Conservation (phyloP, 805 yeast genomes). For the Schwanniomyces occidentalis region DNA sequence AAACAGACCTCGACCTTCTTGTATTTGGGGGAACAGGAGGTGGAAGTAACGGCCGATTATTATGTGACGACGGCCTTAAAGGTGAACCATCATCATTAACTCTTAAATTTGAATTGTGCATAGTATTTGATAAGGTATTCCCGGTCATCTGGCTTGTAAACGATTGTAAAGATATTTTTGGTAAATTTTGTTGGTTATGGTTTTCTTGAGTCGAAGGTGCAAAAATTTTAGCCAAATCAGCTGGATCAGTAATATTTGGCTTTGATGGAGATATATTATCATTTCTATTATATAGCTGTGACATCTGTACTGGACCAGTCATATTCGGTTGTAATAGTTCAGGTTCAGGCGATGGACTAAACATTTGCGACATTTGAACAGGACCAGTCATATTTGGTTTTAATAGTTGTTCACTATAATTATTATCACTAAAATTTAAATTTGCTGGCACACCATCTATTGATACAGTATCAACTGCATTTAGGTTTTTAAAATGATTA, state of each 20-base stretch:
- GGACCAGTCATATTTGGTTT: constrained; percentile 51
- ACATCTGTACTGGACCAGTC: constrained; percentile 47
- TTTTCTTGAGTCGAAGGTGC: constrained; percentile 17
- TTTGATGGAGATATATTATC: constrained; percentile 10
- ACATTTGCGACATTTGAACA: constrained; percentile 39
- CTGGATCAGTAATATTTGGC: constrained; percentile 32
- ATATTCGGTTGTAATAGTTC: constrained; percentile 37
- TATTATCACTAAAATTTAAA: constrained; percentile 36
- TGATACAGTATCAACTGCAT: constrained; percentile 71
- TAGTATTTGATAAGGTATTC: constrained; percentile 32
- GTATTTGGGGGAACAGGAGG: constrained; percentile 41
- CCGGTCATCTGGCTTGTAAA: constrained; percentile 45
- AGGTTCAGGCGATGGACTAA: constrained; percentile 23
- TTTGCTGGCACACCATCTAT: constrained; percentile 68
- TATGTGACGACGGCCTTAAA: constrained; percentile 2
- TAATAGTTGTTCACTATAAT: constrained; percentile 18
- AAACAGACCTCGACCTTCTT: constrained; percentile 34
- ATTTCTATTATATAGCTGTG: constrained; percentile 17
- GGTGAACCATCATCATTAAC: constrained; percentile 15
- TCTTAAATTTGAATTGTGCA: constrained; percentile 32
- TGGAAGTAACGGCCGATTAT: constrained; percentile 22
- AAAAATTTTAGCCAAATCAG: constrained; percentile 36
- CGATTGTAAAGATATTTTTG: constrained; percentile 40
- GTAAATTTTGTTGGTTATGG: constrained; percentile 10
- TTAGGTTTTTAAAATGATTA: constrained; percentile 67